These are phyloP conservation scores for Kalmusia sp. DNA, from an alignment of 2,329 filamentous ascomycete genomes.

Conservation along the genomic window DNA sequence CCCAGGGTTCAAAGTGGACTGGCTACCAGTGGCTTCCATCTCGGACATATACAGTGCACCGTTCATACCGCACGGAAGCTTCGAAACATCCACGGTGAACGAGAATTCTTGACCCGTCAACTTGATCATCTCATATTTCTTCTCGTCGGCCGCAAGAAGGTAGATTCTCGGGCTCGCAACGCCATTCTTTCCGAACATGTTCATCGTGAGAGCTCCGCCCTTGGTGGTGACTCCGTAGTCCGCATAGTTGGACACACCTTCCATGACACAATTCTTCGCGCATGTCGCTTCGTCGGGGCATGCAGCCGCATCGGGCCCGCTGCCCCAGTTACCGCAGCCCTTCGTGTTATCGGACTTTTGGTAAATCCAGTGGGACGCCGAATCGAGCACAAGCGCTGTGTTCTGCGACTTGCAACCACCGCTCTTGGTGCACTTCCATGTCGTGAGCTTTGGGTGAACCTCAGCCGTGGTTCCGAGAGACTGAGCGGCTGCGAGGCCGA, in stretches of 20 bases:
- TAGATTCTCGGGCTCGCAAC: slow-evolving; percentile 64
- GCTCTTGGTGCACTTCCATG: slow-evolving; percentile 60
- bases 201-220: slow-evolving; percentile 57
- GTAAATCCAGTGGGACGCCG: slow-evolving; percentile 53
- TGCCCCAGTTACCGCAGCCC: slow-evolving; percentile 44
- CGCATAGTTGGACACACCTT: slow-evolving; percentile 61
- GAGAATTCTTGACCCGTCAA: slow-evolving; percentile 73
- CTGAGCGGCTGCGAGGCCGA: slow-evolving; percentile 39
- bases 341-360: slow-evolving; percentile 45
- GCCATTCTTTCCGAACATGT: slow-evolving; percentile 47
- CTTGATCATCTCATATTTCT: slow-evolving; percentile 70
- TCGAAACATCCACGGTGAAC: slow-evolving; percentile 70
- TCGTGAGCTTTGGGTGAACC: slow-evolving; percentile 59
- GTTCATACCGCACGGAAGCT: slow-evolving; percentile 52
- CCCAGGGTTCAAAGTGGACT: slow-evolving; percentile 49
- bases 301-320: slow-evolving; percentile 48
- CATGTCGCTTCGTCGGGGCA: slow-evolving; percentile 60
- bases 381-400: slow-evolving; percentile 60
- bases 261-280: slow-evolving; percentile 63
- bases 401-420: slow-evolving; percentile 57
- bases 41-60: slow-evolving; percentile 49
- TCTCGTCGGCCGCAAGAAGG: slow-evolving; percentile 65
- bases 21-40: slow-evolving; percentile 47
- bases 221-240: slow-evolving; percentile 62
- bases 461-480: slow-evolving; percentile 47